These are phyloP conservation scores for Epichloe aotearoae DNA, from an alignment of 2,329 filamentous ascomycete genomes.

Conservation along the genomic window DNA sequence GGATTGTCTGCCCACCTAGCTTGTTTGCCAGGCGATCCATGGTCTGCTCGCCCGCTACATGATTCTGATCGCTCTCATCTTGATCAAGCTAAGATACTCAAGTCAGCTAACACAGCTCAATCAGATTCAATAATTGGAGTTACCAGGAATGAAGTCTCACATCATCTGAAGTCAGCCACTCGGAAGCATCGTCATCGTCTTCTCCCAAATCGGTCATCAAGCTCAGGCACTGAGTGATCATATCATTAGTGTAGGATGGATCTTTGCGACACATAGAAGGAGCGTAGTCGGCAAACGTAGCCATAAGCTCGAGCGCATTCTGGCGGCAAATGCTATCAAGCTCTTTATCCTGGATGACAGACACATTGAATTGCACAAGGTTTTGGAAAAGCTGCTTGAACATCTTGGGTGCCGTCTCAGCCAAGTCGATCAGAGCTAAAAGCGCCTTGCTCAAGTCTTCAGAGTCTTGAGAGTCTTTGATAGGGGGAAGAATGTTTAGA, in stretches of 20 bases:
- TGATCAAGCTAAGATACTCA: constrained; percentile 54
- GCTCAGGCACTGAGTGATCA: constrained; percentile 97
- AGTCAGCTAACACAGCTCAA: constrained; percentile 13
- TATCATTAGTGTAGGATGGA: constrained; percentile 77
- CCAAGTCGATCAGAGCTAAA: constrained; percentile 84
- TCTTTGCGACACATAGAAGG: constrained; percentile 94
- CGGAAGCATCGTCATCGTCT: constrained; percentile 86
- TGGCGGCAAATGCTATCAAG: constrained; percentile 80
- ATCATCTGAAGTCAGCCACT: constrained; percentile 90
- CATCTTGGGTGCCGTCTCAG: constrained; percentile 92
- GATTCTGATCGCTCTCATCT: constrained; percentile 93
- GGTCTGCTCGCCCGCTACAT: constrained; percentile 93
- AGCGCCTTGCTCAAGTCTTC: constrained; percentile 85
- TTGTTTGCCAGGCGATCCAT: constrained; percentile 98
- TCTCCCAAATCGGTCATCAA: constrained; percentile 94
- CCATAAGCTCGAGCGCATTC: constrained; percentile 93
- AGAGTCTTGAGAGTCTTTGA: constrained; percentile 83
- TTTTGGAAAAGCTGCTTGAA: constrained; percentile 92
- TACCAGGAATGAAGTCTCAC: constrained; percentile 31
- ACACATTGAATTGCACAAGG: constrained; percentile 83
- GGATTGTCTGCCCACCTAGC: constrained; percentile 81
- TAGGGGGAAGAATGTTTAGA: constrained; percentile 83
- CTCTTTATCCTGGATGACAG: constrained; percentile 92
- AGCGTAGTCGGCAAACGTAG: constrained; percentile 90
- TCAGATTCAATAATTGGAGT: not conserved